Conservation (phyloP, 805 yeast genomes). For the Wickerhamia fluorescens region DNA sequence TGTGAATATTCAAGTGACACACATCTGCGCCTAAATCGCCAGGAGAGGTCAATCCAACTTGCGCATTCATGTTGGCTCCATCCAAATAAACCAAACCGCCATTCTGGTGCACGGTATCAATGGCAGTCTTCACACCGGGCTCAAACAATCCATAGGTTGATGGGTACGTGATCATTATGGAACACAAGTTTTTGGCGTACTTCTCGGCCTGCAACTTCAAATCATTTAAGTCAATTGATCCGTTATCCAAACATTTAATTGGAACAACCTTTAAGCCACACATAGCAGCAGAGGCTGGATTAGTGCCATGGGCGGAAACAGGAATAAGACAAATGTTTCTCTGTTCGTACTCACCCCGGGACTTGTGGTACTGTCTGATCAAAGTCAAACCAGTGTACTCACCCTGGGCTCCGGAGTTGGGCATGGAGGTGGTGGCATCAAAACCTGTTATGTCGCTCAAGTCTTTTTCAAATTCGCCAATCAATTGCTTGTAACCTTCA, state of each 20-base stretch:
- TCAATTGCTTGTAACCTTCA: conserved; percentile 72
- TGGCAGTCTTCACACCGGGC: conserved; percentile 80
- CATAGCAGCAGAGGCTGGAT: conserved; percentile 98
- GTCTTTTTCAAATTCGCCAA: conserved; percentile 73
- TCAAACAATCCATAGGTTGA: conserved; percentile 96
- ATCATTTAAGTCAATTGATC: conserved; percentile 80
- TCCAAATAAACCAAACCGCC: conserved; percentile 98
- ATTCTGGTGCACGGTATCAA: conserved; percentile 71
- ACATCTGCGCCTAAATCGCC: conserved; percentile 98
- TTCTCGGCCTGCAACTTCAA: conserved; percentile 64
- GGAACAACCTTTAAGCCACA: conserved; percentile 91
- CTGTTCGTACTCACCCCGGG: conserved; percentile 60
- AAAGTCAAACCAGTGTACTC: conserved; percentile 92
- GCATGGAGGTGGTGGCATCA: conserved; percentile 85
- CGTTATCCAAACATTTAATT: conserved; percentile 77
- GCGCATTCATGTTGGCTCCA: conserved; percentile 99
- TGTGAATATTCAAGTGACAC: conserved; percentile 93
- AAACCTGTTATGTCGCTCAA: conserved; percentile 91
- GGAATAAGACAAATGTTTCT: conserved; percentile 92
- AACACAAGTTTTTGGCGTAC: conserved; percentile 68
- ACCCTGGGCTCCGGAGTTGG: conserved; percentile 98
- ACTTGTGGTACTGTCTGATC: conserved; percentile 67
- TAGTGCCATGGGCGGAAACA: conserved; percentile 96
- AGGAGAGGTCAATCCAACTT: conserved; percentile 94
- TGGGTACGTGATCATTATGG: conserved; percentile 95